Conservation (phyloP, 139 green algal genomes). For the Micractinium conductrix region DNA sequence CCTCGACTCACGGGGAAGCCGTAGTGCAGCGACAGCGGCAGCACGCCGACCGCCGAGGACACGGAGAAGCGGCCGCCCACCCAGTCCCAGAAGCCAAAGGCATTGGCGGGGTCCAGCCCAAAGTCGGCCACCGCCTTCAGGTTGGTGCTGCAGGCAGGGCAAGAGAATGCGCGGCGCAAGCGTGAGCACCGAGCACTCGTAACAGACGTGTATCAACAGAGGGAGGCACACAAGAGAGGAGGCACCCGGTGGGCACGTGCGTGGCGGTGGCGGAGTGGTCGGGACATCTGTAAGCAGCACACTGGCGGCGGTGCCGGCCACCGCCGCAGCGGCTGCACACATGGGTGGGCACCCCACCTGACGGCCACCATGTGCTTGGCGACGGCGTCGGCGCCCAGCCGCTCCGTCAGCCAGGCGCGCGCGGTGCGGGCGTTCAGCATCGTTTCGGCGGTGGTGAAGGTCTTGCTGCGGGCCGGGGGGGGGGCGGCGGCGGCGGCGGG, state of each 20-base stretch:
- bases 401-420: constrained; percentile 82
- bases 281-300: neutral
- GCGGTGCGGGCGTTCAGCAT: constrained; percentile 99
- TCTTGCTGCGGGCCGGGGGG: constrained; percentile 79
- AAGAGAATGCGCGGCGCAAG: neutral
- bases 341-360: constrained; percentile 40
- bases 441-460: constrained; percentile 99
- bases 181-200: neutral
- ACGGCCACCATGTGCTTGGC: constrained; percentile 99
- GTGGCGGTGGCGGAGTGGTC: no score
- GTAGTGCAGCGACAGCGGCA: constrained; percentile 97
- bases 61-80: constrained; percentile 97
- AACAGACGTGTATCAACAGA: neutral
- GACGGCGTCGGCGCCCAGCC: constrained; percentile 83
- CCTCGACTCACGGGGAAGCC: constrained; percentile 86
- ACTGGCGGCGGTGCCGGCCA: no score
- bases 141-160: constrained; percentile 81
- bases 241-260: neutral
- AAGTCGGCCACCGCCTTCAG: constrained; percentile 98
- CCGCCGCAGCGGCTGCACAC: no score
- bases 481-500: no score
- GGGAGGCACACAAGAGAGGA: neutral
- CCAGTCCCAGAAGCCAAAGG: constrained; percentile 99
- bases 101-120: constrained; percentile 97
- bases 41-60: constrained; percentile 94